These are phyloP conservation scores for Hemileccinum rubropunctum DNA, from an alignment of 768 basidiomycete species.

Conservation along the genomic window DNA sequence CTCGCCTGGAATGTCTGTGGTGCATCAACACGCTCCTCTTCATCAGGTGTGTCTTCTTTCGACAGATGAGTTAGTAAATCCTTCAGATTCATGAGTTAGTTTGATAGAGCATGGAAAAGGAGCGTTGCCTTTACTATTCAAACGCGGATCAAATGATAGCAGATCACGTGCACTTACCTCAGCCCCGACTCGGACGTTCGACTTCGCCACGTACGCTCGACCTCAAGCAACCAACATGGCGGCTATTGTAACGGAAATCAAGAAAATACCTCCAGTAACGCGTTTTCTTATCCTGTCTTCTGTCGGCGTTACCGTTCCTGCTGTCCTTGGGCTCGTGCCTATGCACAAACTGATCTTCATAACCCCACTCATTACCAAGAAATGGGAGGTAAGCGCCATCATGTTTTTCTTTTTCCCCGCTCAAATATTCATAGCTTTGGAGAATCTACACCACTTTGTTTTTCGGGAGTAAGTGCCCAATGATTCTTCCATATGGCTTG, in stretches of 20 bases:
- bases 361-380: slow-evolving; percentile 39
- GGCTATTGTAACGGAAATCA: slow-evolving; percentile 55
- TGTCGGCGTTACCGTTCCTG: slow-evolving; percentile 56
- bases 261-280: slow-evolving; percentile 83
- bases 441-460: slow-evolving; percentile 73
- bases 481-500: neutral
- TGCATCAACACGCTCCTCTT: slow-evolving; percentile 5
- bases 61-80: slow-evolving; percentile 1
- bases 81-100: slow-evolving; percentile 15
- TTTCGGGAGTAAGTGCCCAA: slow-evolving; percentile 49
- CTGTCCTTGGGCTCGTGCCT: slow-evolving; percentile 52
- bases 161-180: neutral
- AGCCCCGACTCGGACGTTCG: too few species aligned
- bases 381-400: slow-evolving; percentile 48
- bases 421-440: slow-evolving; percentile 55
- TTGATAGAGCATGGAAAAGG: slow-evolving; percentile 9
- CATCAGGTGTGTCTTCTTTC: slow-evolving; percentile 16
- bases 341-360: slow-evolving; percentile 56
- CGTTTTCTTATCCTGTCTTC: slow-evolving; percentile 64
- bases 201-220: neutral
- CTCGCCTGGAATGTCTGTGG: neutral
- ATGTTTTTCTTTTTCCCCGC: neutral
- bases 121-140: too few species aligned
- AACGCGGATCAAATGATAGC: neutral
- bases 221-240: slow-evolving; percentile 36